Evolutionary conservation across 345 rosid genomes (phyloP), one percentile per base, ranked within the genome.

Genomic region (Geranium brycei): DNA sequence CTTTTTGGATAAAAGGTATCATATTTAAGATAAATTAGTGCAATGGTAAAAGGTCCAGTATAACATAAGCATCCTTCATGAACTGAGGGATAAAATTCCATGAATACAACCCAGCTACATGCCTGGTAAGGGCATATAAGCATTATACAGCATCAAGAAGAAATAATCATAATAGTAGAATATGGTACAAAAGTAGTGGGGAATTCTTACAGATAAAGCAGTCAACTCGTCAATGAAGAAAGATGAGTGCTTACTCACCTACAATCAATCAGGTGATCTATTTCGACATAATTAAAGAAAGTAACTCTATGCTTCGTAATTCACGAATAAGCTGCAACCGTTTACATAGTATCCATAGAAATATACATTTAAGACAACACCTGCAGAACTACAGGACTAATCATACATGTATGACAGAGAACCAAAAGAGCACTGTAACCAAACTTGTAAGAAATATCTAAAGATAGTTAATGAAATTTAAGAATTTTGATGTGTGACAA

Each of bases 341-440:
- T 60, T 69, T 66, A 67, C 51, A 23, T 62, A 38, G 68, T 55
- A 35, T 66, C 73, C 72, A 70, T 17, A 64, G 61, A 72, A 63
- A 51, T 67, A 67, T 17, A 64, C 63, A 58, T 60, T 67, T 56
- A 47, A 2, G 14, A 65, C n/a, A 68, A 40, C 30, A 77, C 80
- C 82, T 63, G 86, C 75, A 77, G 75, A 79, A 76, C 75, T 66
- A 59, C 31, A 65, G 62, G 60, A 31, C 71, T 66, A 75, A 55
- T 70, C 63, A 73, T 58, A 66, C 60, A 64, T 64, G 60, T 13
- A 71, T 69, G 58, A 61, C 58, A 7, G 19, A 61, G 59, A 40
- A 16, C 65, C 30, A 65, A 47, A 65, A 15, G 32, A 66, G n/a
- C 13, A 7, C 19, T 16, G 31, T 8, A 47, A 47, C 53, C 13